Percentiles rank a stretch among this genome's conserved stretches.
These are phyloP conservation scores for Pyrus hybrid DNA, from an alignment of 331 rosid species.

Conservation along the genomic window DNA sequence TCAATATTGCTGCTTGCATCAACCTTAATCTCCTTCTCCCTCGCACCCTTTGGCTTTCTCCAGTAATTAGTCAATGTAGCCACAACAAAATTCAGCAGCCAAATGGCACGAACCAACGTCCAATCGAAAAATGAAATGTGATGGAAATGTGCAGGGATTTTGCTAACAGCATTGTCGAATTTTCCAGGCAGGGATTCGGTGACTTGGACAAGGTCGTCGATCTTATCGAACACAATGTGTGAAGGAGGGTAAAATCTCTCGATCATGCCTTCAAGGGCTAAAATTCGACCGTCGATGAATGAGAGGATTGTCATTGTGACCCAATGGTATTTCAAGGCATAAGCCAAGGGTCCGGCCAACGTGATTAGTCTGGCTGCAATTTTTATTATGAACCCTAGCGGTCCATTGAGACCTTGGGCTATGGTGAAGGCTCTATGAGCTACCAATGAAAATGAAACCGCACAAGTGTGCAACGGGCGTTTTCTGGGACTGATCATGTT, in stretches of 20 bases:
- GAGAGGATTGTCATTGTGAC: slow-evolving; percentile 34
- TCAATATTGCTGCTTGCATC: slow-evolving; percentile 22
- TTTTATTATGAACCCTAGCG: slow-evolving; percentile 36
- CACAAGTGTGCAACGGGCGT: slow-evolving; percentile 53
- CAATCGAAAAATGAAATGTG: slow-evolving; percentile 29
- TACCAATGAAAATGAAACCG: slow-evolving; percentile 36
- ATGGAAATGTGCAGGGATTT: slow-evolving; percentile 22
- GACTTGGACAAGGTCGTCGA: slow-evolving; percentile 33
- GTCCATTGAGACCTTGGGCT: slow-evolving; percentile 43
- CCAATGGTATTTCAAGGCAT: slow-evolving; percentile 27
- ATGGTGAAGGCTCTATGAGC: slow-evolving; percentile 21
- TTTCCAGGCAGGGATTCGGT: slow-evolving; percentile 33
- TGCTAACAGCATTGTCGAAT: slow-evolving; percentile 31
- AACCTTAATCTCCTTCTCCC: slow-evolving; percentile 40
- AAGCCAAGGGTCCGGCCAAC: slow-evolving; percentile 30
- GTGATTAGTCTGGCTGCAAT: slow-evolving; percentile 15
- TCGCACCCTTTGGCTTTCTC: slow-evolving; percentile 22
- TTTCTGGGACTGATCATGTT: slow-evolving; percentile 39
- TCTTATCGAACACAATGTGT: slow-evolving; percentile 31
- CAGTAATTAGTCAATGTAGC: slow-evolving; percentile 13
- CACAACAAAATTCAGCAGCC: slow-evolving; percentile 35
- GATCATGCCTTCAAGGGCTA: slow-evolving; percentile 21
- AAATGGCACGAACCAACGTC: slow-evolving; percentile 22
- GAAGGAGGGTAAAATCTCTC: slow-evolving; percentile 54
- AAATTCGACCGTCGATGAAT: slow-evolving; percentile 39